Base-by-base conservation (phyloP, 768 basidiomycete genomes). In the Trichaptum fuscoviolaceum region DNA sequence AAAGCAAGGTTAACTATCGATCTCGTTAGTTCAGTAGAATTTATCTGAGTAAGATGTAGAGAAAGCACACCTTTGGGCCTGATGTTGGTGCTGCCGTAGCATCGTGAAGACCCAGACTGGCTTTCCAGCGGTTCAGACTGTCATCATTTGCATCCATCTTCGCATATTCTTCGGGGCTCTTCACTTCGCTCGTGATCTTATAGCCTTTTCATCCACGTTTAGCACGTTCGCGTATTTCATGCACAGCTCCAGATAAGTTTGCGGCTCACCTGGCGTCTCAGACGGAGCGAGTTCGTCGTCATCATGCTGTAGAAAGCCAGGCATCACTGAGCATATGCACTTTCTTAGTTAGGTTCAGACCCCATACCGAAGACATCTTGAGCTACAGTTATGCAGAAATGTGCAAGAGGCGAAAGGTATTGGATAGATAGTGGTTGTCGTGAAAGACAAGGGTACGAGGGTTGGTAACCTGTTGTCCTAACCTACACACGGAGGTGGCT, bases 51-150 rank as follows among this genome's bases (percentile, higher is more conserved):
- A 67, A 71, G 72, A 12, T 20, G n/a, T n/a, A 6, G 64, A 58
- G 59, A 52, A 57, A 57, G 63, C 74, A 57, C 67, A 90, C 93
- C 85, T 92, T 93, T 63, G 91, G 91, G 17, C 85, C 86, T 70
- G 67, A 77, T 17, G 80, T 75, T 66, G 79, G 73, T 23, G 74
- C 78, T 17, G 62, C 30, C 4, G 74, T 27, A 23, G 75, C 80
- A 30, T 84, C 87, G 35, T 86, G 83, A 67, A 98, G 87, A 64
- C 96, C 96, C 27, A 99, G 83, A 64, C 90, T 94, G 52, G 93
- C 93, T 76, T 99, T 99, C 96, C 96, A 99, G 69, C 94, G 88
- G 35, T 90, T 88, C 72, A 99, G 84, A 76, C 92, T 94, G 78
- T 97, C 96, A 75, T 98, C 96, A 68, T 91, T 83, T 34, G 90